Base-by-base conservation (phyloP, 345 rosid species). In the Syzygium oleosum region DNA sequence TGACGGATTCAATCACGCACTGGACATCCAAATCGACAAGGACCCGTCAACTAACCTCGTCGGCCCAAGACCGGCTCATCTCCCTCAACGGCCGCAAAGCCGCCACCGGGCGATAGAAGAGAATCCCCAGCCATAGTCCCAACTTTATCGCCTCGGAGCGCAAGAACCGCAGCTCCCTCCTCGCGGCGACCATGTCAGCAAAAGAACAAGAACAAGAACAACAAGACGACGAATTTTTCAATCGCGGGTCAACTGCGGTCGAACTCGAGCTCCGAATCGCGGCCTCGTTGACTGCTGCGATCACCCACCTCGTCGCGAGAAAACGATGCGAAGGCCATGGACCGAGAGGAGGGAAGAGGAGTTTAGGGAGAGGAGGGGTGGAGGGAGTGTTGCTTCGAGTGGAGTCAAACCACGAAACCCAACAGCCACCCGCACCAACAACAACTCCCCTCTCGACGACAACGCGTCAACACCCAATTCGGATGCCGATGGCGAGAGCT, bases 41-140 rank as follows among this genome's bases (percentile, higher is more conserved):
- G 88, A 85, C 84, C 51, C 6, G 55, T 41, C 84, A 34, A 93
- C 96, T 61, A 84, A 98, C 99, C 98, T 98, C 96, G 88, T 96
- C 99, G 52, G 97, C 95, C 99, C 99, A 96, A n/a, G 99, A 94
- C 85, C 94, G 95, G 88, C 95, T 88, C 86, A 90, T 94, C 88
- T 96, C 99, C 88, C 98, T 94, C 79, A 98, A 92, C 52, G 99
- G 99, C 88, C 99, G 93, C 84, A 96, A 86, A 53, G 93, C 98
- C 58, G 86, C 90, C 68, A 90, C 98, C 43, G 96, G 95, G 86
- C 85, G 90, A n/a, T 91, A 89, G 90, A 93, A 52, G 46, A 90
- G 87, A 59, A 92, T 91, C 87, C 90, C 90, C 90, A 96, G 88
- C 93, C 95, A 94, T 52, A 96, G 91, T 53, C 93, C 93, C 29